Evolutionary conservation across 1,284 basidiomycete genomes (phyloP).

Genomic region (Rhodofomes roseus): DNA sequence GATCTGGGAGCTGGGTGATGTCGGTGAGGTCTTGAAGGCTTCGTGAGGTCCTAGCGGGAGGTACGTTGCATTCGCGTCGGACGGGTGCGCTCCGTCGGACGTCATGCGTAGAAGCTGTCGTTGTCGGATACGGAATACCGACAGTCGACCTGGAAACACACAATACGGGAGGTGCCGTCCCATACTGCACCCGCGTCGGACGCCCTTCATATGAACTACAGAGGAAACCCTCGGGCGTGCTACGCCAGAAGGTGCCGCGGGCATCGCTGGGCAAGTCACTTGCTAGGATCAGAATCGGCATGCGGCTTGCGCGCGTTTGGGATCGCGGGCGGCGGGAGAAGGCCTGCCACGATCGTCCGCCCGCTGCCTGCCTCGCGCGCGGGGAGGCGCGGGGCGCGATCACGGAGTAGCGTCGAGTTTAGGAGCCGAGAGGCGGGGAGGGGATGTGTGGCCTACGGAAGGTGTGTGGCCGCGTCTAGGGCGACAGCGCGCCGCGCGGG

Average conservation of each 20-base stretch:
- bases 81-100: not conserved
- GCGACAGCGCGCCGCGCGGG: not conserved
- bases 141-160: no score
- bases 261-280: not conserved
- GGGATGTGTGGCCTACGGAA: not conserved
- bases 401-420: no score
- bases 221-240: no score
- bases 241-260: no score
- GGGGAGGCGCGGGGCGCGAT: not conserved
- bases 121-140: no score
- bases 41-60: not conserved
- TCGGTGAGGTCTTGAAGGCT: no score
- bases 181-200: no score
- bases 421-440: not conserved
- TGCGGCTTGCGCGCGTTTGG: not conserved
- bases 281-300: not conserved
- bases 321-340: not conserved
- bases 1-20: no score
- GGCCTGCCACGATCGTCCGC: not conserved
- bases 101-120: no score
- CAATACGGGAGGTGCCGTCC: no score
- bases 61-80: not conserved
- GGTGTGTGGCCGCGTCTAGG: not conserved
- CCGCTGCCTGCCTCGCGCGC: not conserved
- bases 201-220: no score